Base-by-base conservation (phyloP, 2,329 filamentous ascomycete species). In the Monilinia laxa region DNA sequence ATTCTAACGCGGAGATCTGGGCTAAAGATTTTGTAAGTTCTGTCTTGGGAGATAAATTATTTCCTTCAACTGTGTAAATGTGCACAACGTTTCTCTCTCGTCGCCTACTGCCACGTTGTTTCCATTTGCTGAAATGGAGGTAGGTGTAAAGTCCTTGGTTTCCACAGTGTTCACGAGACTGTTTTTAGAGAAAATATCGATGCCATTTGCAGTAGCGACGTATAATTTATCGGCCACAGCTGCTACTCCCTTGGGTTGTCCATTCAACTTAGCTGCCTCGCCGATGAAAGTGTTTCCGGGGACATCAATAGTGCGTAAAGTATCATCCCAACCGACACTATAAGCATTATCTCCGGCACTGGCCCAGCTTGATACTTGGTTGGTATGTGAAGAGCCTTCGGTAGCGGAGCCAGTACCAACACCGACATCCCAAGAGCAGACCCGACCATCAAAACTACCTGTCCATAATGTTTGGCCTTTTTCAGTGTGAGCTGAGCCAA, bases 311-410 rank as follows among this genome's bases (percentile, higher is more conserved):
- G 86, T 89, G 69, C 93, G 89, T 47, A 98, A 82, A 0, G 89
- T 92, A 77, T 99, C 95, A 76, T 99, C 95, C 95, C 94, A 99
- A 70, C 89, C 93, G 64, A 94, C 90, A 74, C 89, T 94, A 80
- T 91, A 93, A n/a, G 92, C 86, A 71, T 87, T 84, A 45, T 87
- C 85, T 2, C 81, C 76, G 10, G 81, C 81, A 0, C 86, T 80
- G 3, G 89, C 81, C 70, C 99, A 89, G 62, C 91, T 90, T 4
- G 88, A 87, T 62, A 98, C 87, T 77, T 96, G 93, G 77, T 94
- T 96, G 10, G 90, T 90, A 78, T 97, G 95, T 4, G 86, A 82
- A 71, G 92, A 87, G 38, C 95, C 94, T 69, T 95, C 91, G 14
- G 96, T 84, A 16, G 85, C 84, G 40, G 87, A 83, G 28, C 89